Conservation (phyloP, 1,139 yeast genomes). For the Magnusiomyces tetraspermus region DNA sequence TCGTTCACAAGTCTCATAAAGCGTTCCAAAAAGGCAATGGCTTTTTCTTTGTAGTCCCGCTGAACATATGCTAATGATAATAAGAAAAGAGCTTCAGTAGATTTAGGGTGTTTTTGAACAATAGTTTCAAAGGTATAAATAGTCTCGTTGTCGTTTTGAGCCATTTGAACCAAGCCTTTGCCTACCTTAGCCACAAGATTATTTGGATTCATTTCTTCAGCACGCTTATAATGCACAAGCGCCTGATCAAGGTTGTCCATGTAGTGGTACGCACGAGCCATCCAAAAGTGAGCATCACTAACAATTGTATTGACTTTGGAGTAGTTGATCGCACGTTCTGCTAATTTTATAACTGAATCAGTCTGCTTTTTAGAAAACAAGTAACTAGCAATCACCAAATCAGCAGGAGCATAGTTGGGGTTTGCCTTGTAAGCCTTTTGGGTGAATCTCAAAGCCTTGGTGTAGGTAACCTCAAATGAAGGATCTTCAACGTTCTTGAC, state of each 20-base stretch:
- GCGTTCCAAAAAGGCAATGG: slow-evolving; percentile 60
- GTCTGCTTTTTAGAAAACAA: slow-evolving; percentile 53
- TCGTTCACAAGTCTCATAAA: slow-evolving; percentile 55
- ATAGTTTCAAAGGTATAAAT: slow-evolving; percentile 73
- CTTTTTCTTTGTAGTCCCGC: slow-evolving; percentile 29
- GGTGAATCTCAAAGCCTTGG: slow-evolving; percentile 30
- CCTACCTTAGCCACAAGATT: slow-evolving; percentile 67
- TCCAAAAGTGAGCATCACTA: slow-evolving; percentile 82
- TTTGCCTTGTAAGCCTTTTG: slow-evolving; percentile 33
- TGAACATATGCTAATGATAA: slow-evolving; percentile 65
- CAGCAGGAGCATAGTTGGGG: slow-evolving; percentile 36
- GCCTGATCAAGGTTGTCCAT: slow-evolving; percentile 55
- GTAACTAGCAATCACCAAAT: slow-evolving; percentile 43
- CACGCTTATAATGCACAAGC: slow-evolving; percentile 52
- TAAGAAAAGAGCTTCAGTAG: slow-evolving; percentile 66
- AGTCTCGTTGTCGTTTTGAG: slow-evolving; percentile 72
- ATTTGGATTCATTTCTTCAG: slow-evolving; percentile 40
- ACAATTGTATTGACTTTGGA: slow-evolving; percentile 38
- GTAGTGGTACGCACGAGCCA: slow-evolving; percentile 65
- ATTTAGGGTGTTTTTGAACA: slow-evolving; percentile 55
- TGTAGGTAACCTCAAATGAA: slow-evolving; percentile 31
- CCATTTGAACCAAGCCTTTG: slow-evolving; percentile 74
- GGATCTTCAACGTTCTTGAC: slow-evolving; percentile 13
- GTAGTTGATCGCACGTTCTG: slow-evolving; percentile 41
- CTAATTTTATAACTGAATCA: slow-evolving; percentile 48